Percentiles rank a stretch among this genome's conserved stretches.
phyloP scores from a whole-genome alignment of 108 stramenopile species.

The Aurantiochytrium sp. region DNA sequence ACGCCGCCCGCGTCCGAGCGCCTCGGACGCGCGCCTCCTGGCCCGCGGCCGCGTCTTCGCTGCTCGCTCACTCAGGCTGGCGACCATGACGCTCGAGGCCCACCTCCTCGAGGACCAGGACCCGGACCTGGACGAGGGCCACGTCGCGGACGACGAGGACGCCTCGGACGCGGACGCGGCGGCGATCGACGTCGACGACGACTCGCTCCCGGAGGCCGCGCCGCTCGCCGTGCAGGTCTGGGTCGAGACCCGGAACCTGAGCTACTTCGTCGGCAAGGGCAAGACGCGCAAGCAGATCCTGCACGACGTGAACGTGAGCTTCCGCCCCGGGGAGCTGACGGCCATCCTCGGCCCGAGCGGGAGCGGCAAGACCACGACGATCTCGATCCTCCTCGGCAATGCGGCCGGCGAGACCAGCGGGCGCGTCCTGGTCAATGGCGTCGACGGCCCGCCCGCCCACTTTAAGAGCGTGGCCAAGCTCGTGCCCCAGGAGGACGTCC shows the following conservation, averaged over 20 bases:
- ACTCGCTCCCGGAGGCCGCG: neutral
- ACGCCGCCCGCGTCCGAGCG: too few species aligned
- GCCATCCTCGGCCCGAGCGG: constrained; percentile 36
- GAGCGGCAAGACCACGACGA: constrained; percentile 36
- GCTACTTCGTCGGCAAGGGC: neutral
- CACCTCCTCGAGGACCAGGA: too few species aligned
- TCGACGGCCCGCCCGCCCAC: neutral
- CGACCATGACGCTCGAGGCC: too few species aligned
- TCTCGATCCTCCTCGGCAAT: constrained; percentile 24
- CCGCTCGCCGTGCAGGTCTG: neutral
- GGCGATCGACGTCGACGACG: neutral
- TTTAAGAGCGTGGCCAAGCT: constrained; percentile 27
- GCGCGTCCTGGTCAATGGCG: neutral
- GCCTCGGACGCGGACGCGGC: neutral
- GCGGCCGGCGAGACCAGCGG: neutral
- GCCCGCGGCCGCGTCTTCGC: too few species aligned
- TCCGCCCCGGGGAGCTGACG: constrained; percentile 29
- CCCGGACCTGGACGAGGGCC: too few species aligned
- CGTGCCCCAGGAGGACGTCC: constrained; percentile 54
- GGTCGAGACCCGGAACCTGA: neutral
- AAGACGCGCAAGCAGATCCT: constrained; percentile 29
- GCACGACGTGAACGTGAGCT: constrained; percentile 28
- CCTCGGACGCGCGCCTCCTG: too few species aligned
- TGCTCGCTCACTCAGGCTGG: too few species aligned
- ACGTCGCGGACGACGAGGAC: too few species aligned